Base-by-base conservation (phyloP, 148 eudicot species). In the Oxyria digyna region DNA sequence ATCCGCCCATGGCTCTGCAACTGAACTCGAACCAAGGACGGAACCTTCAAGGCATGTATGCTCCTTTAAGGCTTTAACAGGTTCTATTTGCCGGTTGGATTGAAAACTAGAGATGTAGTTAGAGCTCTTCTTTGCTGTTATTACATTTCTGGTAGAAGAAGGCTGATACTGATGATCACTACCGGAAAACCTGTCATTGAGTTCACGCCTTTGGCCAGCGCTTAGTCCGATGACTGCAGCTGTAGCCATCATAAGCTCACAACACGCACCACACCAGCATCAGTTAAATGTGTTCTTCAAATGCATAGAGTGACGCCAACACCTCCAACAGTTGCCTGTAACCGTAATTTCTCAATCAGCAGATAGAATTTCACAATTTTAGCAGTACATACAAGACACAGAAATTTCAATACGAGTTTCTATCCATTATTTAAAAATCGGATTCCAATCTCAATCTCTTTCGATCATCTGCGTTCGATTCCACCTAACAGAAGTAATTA, bases 181-280 rank as follows among this genome's bases (percentile, higher is more conserved):
- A 71, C 75, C 76, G 27, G 80, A 74, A 24, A 93, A 79, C 76
- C 82, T 89, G 41, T 87, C 96, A 0, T 79, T 46, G 27, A 79
- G 63, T 64, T 89, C 96, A 69, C 88, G 83, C 78, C 96, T 85
- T 77, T 88, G 81, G 55, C 96, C 98, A 59, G 96, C 69, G 69
- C 81, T 86, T 68, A 89, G 85, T 69, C 98, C 98, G 66, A 93
- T 76, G 72, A 91, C 87, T 72, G 96, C 96, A 76, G 96, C 83
- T 15, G 91, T 76, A 72, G 84, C 85, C 96, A 94, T 90, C 82
- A 73, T 86, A 73, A 74, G 82, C 85, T 78, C 71, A 72, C n/a
- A 71, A 68, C 68, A 73, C 70, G 71, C 77, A 78, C 68, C 76
- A 83, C 77, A 78, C 68, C 76, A 83, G 70, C 83, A 78, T 85